Conservation (phyloP, 23 red algal species). For the Chondrus crispus region DNA sequence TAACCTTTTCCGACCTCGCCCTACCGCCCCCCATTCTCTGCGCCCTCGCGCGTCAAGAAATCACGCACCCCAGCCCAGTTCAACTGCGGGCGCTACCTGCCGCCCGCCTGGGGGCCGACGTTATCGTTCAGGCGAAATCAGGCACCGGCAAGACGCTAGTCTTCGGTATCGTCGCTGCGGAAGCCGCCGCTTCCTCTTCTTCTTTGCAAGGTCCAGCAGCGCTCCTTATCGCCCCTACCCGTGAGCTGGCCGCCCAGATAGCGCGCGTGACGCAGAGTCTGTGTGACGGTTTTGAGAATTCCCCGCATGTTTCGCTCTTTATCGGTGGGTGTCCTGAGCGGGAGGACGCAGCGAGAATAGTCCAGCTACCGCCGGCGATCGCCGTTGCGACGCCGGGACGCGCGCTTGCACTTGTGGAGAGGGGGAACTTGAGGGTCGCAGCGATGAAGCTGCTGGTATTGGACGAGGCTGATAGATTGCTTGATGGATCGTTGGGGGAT, state of each 20-base stretch:
- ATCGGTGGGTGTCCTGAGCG: constrained; percentile 30
- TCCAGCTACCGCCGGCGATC: neutral
- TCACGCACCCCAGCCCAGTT: constrained; percentile 30
- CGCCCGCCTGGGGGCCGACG: constrained; percentile 40
- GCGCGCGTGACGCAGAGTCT: neutral
- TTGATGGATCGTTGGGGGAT: constrained; percentile 32
- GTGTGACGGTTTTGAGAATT: neutral
- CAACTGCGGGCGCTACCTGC: constrained; percentile 39
- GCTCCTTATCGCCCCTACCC: constrained; percentile 39
- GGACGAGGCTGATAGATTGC: constrained; percentile 65
- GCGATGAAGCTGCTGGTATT: constrained; percentile 51
- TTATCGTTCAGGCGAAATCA: constrained; percentile 52
- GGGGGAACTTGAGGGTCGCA: neutral
- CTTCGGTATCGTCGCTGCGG: constrained; percentile 31
- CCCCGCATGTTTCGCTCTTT: constrained; percentile 1
- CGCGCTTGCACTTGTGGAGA: constrained; percentile 4
- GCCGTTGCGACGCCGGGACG: constrained; percentile 68
- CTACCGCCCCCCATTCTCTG: neutral
- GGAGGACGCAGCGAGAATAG: constrained; percentile 6
- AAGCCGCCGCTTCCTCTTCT: neutral
- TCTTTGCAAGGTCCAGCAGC: neutral
- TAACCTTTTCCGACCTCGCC: constrained; percentile 30
- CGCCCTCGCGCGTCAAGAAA: neutral
- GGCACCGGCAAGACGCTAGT: constrained; percentile 75
- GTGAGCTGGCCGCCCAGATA: constrained; percentile 54